These are phyloP conservation scores for Crithidia sp. DNA, from an alignment of 208 protist genomes.

Conservation along the genomic window DNA sequence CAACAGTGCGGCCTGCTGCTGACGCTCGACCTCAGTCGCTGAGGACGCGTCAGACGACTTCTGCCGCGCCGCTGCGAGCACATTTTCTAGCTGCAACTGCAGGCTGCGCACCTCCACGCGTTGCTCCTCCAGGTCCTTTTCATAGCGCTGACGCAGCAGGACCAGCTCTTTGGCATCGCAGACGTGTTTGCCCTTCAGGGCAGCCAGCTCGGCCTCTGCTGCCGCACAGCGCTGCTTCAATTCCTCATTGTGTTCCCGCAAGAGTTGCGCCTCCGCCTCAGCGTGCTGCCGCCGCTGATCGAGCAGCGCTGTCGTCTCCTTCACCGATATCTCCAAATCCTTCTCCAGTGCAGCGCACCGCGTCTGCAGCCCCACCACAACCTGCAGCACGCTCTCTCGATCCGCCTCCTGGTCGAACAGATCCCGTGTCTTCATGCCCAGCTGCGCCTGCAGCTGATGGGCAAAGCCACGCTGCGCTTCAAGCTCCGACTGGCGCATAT, in stretches of 20 bases:
- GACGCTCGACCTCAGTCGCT: constrained; percentile 16
- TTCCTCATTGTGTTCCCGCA: constrained; percentile 25
- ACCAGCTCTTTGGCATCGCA: constrained; percentile 9
- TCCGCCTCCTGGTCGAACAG: constrained; percentile 33
- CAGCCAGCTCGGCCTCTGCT: constrained; percentile 14
- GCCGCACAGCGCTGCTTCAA: constrained; percentile 22
- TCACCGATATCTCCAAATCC: constrained; percentile 16
- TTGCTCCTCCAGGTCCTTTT: constrained; percentile 19
- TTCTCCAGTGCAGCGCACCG: constrained; percentile 14
- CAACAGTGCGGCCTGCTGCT: constrained; percentile 25
- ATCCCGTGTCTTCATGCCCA: constrained; percentile 23
- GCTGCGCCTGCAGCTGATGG: constrained; percentile 27
- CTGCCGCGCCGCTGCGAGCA: constrained; percentile 23
- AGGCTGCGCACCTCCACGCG: constrained; percentile 39
- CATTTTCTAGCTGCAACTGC: constrained; percentile 33
- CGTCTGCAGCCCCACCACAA: constrained; percentile 18
- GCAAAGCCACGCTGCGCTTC: constrained; percentile 34
- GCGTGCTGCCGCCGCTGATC: constrained; percentile 18
- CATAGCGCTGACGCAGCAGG: constrained; percentile 22
- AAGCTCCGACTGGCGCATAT: constrained; percentile 18
- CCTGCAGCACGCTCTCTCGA: constrained; percentile 34
- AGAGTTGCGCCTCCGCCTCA: constrained; percentile 6
- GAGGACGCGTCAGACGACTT: constrained; percentile 3
- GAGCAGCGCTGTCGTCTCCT: constrained; percentile 20
- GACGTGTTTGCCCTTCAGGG: constrained; percentile 1